Base-by-base conservation (phyloP, 176 grass and related monocot genomes). In the Bonia amplexicaulis region DNA sequence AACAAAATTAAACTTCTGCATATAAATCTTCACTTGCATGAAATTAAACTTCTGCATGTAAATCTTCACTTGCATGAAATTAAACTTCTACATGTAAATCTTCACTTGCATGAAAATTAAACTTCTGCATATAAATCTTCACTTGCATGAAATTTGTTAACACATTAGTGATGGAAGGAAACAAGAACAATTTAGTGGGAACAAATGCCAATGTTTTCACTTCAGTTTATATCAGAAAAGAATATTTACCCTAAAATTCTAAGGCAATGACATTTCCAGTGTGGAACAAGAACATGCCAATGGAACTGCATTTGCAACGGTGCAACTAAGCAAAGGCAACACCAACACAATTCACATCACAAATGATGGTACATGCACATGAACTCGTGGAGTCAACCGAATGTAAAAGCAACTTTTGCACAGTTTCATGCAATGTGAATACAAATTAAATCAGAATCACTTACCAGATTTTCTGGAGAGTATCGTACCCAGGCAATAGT, bases 391-490 rank as follows among this genome's bases (percentile, higher is more conserved):
- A 66, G 16, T 45, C 44, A 79, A 61, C 13, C 31, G 0, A 75
- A 70, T 53, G 46, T 85, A 48, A 60, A 55, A 44, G 9, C 7
- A 59, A 85, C 20, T 58, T 77, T 62, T 54, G 9, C 9, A 69
- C 7, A 71, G 57, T 9, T 64, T 71, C 54, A 71, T 77, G 45
- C 51, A 77, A 81, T 29, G 29, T 42, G 53, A 45, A 69, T 60
- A 78, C 33, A 73, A 1, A 73, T 23, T 68, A 66, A 76, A 52
- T 22, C 64, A 13, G 20, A 91, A 79, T 61, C 51, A 64, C 77
- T 86, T 89, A 96, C 96, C 93, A 94, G 76, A 96, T 87, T 96
- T 90, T 90, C 89, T 94, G 40, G 22, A 99, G 91, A 23, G 96
- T 88, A 51, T 96, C 96, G 2, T 89, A 92, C 68, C 90, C 96